Evolutionary conservation across 2,329 filamentous ascomycete species (phyloP).

Genomic region (Bipolaris sorokiniana): DNA sequence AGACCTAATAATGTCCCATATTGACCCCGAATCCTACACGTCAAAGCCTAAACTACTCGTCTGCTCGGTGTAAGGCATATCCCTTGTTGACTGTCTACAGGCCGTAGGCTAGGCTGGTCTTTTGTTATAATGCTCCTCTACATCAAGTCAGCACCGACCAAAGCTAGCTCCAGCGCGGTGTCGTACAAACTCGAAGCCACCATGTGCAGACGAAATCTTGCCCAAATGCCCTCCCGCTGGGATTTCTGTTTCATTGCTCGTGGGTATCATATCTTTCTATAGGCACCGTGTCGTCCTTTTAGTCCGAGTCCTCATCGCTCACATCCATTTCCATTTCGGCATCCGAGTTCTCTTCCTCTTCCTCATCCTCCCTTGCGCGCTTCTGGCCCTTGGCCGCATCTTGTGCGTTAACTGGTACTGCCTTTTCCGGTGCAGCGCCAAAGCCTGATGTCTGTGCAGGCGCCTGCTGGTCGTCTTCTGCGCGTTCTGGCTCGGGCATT

Average conservation of each 20-base stretch:
- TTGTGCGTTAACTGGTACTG: conserved; percentile 43
- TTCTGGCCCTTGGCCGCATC: conserved; percentile 66
- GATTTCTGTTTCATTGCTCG: conserved; percentile 12
- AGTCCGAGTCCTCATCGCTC: conserved; percentile 71
- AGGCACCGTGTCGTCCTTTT: neutral
- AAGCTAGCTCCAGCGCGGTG: neutral
- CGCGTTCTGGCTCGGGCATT: conserved; percentile 59
- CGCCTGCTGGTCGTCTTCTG: conserved; percentile 27
- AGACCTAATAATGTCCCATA: neutral
- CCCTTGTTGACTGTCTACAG: neutral
- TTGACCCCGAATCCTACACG: too few relatives aligned
- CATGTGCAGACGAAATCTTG: neutral
- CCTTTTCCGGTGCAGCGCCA: conserved; percentile 37
- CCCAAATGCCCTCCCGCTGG: neutral
- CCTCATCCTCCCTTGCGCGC: conserved; percentile 67
- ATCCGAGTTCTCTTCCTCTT: conserved; percentile 61
- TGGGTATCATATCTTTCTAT: conserved; percentile 24
- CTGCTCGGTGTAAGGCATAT: neutral
- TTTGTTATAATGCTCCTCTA: conserved; percentile 4
- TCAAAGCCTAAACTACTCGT: neutral
- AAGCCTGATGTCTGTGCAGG: conserved; percentile 54
- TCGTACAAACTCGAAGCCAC: conserved; percentile 9
- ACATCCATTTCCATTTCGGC: conserved; percentile 69
- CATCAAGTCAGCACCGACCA: conserved; percentile 7
- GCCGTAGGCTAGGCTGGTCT: neutral